Evolutionary conservation across 306 rosid species (phyloP), one percentile per base, ranked within the genome.

Genomic region (Aeschynomene evenia): DNA sequence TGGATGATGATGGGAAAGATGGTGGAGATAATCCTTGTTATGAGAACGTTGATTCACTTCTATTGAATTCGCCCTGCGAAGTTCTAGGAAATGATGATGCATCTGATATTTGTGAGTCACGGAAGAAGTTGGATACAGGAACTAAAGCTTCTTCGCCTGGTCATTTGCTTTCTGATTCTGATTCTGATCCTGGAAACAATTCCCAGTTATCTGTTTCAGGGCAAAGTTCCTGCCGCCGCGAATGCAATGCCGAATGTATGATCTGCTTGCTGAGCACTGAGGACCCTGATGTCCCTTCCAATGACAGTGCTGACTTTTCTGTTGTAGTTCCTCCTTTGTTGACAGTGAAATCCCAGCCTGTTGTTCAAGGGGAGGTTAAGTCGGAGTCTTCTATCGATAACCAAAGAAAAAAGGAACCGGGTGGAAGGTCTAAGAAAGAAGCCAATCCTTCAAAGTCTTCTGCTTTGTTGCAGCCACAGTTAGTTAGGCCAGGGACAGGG

Each of bases 261-360:
- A 12, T 50, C 50, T 91, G 97, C 57, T 9, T 28, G 40, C 68
- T 91, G 64, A 91, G 87, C 70, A 77, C 77, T 1, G 96, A 91
- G 83, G 90, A 85, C 54, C 78, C 85, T 13, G 87, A 85, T 42
- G 63, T 91, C 72, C 97, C 97, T 1, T 53, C 59, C 72, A 79
- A 91, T 49, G 90, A 84, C 16, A 40, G 34, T 43, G 15, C 63
- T 28, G 40, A 43, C 26, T 6, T 8, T 29, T 70, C 74, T 21
- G 12, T 12, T 33, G 40, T 9, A 46, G 61, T 45, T 52, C 71
- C 79, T 61, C 50, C 14, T 53, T 23, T 62, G 9, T 40, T 14
- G 42, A 21, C 28, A 58, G 43, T 11, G 15, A 72, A 57, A 78
- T 26, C 82, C 64, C 77, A 65, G 40, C 62, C 81, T 9, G 19